Percentiles rank a stretch among this genome's conserved stretches.
Evolutionary conservation across 2,329 filamentous ascomycete species (phyloP).

Genomic region (Cytospora leucostoma): DNA sequence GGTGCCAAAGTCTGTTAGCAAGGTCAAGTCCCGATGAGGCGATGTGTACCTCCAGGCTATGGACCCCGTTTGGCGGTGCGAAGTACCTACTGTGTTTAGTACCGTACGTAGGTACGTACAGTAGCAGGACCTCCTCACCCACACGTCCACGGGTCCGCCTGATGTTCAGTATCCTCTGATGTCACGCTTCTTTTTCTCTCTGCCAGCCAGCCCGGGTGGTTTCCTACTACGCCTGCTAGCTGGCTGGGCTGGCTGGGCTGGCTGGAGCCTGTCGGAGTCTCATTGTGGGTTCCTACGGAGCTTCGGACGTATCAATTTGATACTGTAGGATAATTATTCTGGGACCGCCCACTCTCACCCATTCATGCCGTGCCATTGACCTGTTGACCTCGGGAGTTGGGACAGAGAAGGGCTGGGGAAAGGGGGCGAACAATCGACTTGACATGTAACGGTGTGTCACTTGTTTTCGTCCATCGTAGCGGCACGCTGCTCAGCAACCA

Average conservation of each 20-base stretch:
- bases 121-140: background rate
- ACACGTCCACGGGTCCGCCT: background rate
- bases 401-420: background rate
- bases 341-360: background rate
- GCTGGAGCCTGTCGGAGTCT: background rate
- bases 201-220: background rate
- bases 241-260: too few relatives aligned
- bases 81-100: too few relatives aligned
- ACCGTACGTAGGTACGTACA: too few relatives aligned
- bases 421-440: background rate
- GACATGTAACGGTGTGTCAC: too few relatives aligned
- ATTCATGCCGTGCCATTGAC: background rate
- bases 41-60: background rate
- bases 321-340: background rate
- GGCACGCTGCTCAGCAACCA: too few relatives aligned
- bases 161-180: background rate
- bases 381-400: background rate
- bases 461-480: too few relatives aligned
- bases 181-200: background rate
- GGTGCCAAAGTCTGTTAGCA: background rate
- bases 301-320: background rate
- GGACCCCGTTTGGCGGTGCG: too few relatives aligned
- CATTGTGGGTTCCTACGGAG: background rate
- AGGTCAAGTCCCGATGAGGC: background rate
- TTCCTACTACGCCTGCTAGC: too few relatives aligned